These are phyloP conservation scores for Leishmania arabica DNA, from an alignment of 208 protist species.

Conservation along the genomic window DNA sequence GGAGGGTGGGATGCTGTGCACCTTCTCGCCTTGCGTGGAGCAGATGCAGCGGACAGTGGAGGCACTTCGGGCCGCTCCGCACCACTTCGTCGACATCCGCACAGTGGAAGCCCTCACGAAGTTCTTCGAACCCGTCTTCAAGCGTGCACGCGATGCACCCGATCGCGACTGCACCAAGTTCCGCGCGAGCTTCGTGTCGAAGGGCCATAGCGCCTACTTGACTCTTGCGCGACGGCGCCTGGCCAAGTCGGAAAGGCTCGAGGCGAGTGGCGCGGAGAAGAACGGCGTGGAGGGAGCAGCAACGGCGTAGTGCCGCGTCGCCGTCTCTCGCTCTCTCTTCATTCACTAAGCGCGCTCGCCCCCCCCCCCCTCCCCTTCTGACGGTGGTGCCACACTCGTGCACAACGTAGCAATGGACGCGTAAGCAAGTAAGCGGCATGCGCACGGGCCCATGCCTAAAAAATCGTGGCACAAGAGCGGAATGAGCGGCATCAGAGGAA, in stretches of 20 bases:
- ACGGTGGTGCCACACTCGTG: background rate
- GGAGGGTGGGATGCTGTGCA: constrained; percentile 88
- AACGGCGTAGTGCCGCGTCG: background rate
- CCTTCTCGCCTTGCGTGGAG: constrained; percentile 95
- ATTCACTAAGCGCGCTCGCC: background rate
- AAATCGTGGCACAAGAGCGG: background rate
- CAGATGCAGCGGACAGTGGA: constrained; percentile 88
- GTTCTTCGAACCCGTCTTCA: constrained; percentile 74
- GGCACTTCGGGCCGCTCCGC: constrained; percentile 57
- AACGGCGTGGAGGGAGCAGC: background rate
- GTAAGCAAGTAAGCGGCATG: background rate
- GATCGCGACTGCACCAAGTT: constrained; percentile 55
- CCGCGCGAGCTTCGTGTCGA: constrained; percentile 54
- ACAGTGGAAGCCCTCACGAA: constrained; percentile 88
- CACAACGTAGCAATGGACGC: background rate
- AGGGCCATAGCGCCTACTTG: constrained; percentile 93
- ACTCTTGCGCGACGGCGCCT: constrained; percentile 87
- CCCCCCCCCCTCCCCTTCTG: background rate
- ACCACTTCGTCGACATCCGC: constrained; percentile 86
- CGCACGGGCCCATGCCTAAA: background rate
- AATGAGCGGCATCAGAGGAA: background rate
- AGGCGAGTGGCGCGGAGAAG: background rate
- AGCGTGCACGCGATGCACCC: constrained; percentile 43
- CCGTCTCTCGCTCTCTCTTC: background rate
- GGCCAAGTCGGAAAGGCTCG: constrained; percentile 11